A percentile compares a stretch with the other conserved stretches of the same genome.
phyloP scores from a whole-genome alignment of 2,329 filamentous ascomycete species.

The Fusarium proliferatum region DNA sequence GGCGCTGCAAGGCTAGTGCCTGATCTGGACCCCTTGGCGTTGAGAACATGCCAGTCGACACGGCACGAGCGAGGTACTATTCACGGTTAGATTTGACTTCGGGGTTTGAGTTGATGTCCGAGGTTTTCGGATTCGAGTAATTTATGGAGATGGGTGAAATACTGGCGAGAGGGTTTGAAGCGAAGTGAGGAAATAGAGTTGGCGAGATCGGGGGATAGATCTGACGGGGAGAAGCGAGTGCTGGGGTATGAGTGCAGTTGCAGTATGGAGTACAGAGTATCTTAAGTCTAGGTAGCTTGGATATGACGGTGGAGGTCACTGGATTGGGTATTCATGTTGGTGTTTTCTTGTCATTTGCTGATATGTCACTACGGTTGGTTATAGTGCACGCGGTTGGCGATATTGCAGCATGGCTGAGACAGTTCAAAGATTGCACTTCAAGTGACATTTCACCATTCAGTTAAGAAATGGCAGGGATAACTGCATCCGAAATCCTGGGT shows the following conservation, averaged over 20 bases:
- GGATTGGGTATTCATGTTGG: not conserved
- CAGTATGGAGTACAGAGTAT: not conserved
- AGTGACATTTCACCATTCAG: not conserved
- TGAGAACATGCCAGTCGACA: slow-evolving; percentile 1
- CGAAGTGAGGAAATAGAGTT: slow-evolving; percentile 3
- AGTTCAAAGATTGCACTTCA: not conserved
- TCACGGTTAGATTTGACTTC: not conserved
- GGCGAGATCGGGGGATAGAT: slow-evolving; percentile 1
- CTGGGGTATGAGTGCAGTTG: not conserved
- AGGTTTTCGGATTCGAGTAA: not conserved
- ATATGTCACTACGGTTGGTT: not conserved
- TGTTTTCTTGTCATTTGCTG: not conserved
- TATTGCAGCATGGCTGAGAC: slow-evolving; percentile 9
- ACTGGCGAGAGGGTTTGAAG: not conserved
- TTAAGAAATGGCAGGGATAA: not conserved
- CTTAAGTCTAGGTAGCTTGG: not conserved
- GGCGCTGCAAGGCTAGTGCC: not conserved
- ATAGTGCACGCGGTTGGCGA: not conserved
- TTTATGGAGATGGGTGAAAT: not conserved
- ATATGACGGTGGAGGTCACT: not conserved
- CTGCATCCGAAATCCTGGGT: not conserved
- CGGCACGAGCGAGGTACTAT: not conserved
- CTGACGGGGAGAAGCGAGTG: not conserved
- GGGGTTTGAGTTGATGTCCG: not conserved
- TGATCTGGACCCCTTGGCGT: slow-evolving; percentile 3